phyloP scores from a whole-genome alignment of 108 stramenopile genomes.

The Parietichytrium sp. region DNA sequence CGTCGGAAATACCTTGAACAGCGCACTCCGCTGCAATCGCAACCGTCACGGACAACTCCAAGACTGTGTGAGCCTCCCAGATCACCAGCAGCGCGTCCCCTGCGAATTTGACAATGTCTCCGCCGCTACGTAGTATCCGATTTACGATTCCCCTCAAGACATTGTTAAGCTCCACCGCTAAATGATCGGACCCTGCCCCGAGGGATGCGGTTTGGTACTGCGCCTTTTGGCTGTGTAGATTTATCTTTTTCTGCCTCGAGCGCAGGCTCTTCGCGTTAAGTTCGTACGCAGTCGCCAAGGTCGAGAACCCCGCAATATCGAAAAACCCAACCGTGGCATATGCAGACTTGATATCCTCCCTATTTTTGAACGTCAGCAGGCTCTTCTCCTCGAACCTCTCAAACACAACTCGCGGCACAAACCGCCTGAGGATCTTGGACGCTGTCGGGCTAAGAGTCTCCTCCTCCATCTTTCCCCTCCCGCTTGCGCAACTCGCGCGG shows the following conservation, averaged over 20 bases:
- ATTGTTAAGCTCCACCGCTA: slow-evolving; percentile 8
- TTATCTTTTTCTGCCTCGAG: background rate
- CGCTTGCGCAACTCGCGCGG: background rate
- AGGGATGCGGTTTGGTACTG: background rate
- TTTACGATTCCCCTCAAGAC: slow-evolving; percentile 48
- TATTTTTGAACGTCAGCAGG: background rate
- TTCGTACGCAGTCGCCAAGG: background rate
- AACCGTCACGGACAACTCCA: slow-evolving; percentile 45
- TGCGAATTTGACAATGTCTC: slow-evolving; percentile 68
- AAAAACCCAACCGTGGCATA: background rate
- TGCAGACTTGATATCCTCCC: background rate
- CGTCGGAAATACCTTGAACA: slow-evolving; percentile 43
- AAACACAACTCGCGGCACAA: background rate
- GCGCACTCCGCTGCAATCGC: slow-evolving; percentile 60
- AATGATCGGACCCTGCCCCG: background rate
- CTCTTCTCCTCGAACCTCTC: background rate
- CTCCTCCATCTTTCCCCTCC: too few relatives aligned
- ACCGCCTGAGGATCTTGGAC: background rate
- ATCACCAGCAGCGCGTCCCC: slow-evolving; percentile 65
- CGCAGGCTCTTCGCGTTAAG: background rate
- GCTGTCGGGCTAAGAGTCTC: too few relatives aligned
- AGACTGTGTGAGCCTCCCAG: slow-evolving; percentile 48
- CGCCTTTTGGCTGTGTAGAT: background rate
- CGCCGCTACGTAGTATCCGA: slow-evolving; percentile 58
- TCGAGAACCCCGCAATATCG: background rate